Evolutionary conservation across 169 alveolate genomes (phyloP).

Genomic region (Miamiensis avidus): DNA sequence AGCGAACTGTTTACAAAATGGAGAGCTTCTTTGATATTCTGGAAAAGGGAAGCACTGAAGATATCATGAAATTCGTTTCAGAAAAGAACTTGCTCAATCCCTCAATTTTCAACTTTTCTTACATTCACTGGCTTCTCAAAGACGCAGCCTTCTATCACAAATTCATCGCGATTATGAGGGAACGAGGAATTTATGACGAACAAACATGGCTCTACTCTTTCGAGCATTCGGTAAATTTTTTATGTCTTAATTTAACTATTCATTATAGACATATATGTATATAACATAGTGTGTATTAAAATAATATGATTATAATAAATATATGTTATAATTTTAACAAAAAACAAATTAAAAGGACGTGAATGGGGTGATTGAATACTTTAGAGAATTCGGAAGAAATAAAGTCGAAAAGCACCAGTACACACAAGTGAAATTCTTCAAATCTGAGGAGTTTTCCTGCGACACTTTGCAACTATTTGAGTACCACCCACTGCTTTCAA

Average conservation of each 20-base stretch:
- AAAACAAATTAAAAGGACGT: too few relatives aligned
- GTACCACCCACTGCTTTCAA: slow-evolving; percentile 73
- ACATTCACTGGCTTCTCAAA: slow-evolving; percentile 57
- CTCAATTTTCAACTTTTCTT: slow-evolving; percentile 44
- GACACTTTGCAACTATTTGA: slow-evolving; percentile 54
- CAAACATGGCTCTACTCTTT: too few relatives aligned
- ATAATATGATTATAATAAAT: too few relatives aligned
- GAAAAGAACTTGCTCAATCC: slow-evolving; percentile 43
- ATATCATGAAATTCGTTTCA: slow-evolving; percentile 51
- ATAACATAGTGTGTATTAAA: too few relatives aligned
- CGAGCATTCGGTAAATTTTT: too few relatives aligned
- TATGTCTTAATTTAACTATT: too few relatives aligned
- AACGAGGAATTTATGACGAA: slow-evolving; percentile 50
- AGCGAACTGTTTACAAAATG: slow-evolving; percentile 14
- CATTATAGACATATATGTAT: too few relatives aligned
- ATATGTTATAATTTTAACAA: too few relatives aligned
- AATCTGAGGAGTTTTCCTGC: background rate
- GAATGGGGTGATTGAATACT: slow-evolving; percentile 56
- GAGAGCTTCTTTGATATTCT: slow-evolving; percentile 61
- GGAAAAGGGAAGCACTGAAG: slow-evolving; percentile 45
- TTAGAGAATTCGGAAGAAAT: slow-evolving; percentile 24
- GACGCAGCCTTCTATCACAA: slow-evolving; percentile 58
- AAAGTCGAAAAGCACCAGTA: background rate
- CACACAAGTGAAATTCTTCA: background rate
- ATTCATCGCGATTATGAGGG: slow-evolving; percentile 51